Evolutionary conservation across 768 basidiomycete species (phyloP).

Genomic region (Cystofilobasidium ferigula): DNA sequence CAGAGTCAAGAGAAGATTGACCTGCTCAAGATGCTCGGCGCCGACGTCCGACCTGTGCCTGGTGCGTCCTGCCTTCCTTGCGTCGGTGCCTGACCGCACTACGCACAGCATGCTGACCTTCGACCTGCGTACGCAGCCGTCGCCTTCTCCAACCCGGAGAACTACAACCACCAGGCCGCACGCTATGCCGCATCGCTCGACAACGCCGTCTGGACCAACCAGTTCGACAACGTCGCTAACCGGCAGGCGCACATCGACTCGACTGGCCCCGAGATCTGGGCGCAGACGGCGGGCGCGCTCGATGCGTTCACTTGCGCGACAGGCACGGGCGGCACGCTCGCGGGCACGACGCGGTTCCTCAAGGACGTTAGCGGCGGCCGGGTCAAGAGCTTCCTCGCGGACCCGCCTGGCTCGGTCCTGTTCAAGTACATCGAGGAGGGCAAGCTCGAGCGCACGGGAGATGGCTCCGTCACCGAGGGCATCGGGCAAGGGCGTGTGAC

Average conservation of each 20-base stretch:
- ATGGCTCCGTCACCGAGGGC: constrained; percentile 43
- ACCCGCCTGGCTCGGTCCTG: constrained; percentile 90
- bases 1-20: constrained; percentile 98
- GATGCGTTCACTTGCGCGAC: constrained; percentile 92
- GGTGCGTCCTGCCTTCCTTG: constrained; percentile 37
- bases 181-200: constrained; percentile 61
- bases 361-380: constrained; percentile 69
- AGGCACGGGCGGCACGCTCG: constrained; percentile 90
- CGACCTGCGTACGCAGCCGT: constrained; percentile 46
- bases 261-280: constrained; percentile 96
- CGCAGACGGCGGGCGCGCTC: constrained; percentile 62
- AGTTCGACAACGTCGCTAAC: constrained; percentile 95
- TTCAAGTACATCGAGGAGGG: constrained; percentile 62
- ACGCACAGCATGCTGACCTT: background rate
- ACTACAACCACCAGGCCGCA: constrained; percentile 94
- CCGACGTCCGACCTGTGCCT: constrained; percentile 90
- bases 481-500: constrained; percentile 97
- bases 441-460: constrained; percentile 64
- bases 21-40: constrained; percentile 89
- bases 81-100: background rate
- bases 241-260: constrained; percentile 72
- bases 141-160: constrained; percentile 82
- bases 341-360: constrained; percentile 72
- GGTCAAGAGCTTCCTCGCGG: constrained; percentile 84
- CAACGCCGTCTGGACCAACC: constrained; percentile 92